These are phyloP conservation scores for Musa schizocarpa DNA, from an alignment of 176 grass and related monocot species.

Conservation along the genomic window DNA sequence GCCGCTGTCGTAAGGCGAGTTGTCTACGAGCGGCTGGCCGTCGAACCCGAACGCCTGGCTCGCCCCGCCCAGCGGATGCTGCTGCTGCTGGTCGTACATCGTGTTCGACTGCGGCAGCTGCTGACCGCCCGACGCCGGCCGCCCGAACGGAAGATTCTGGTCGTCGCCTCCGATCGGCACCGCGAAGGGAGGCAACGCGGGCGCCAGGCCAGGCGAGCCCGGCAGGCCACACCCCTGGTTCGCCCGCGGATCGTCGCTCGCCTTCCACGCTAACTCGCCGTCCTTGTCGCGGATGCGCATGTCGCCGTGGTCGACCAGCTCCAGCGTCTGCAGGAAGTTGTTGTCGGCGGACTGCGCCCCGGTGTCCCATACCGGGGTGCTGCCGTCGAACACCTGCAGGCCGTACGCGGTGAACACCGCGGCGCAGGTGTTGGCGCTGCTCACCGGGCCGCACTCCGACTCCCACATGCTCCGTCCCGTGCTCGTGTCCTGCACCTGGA, in stretches of 20 bases:
- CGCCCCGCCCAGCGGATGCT: neutral
- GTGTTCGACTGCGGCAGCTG: conserved; percentile 13
- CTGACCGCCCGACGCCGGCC: conserved; percentile 14
- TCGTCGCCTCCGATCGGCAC: conserved; percentile 35
- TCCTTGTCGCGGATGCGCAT: conserved; percentile 84
- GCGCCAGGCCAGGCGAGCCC: conserved; percentile 43
- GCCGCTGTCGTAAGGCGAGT: conserved; percentile 61
- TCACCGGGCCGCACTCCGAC: conserved; percentile 59
- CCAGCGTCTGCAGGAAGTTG: conserved; percentile 55
- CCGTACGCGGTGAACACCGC: conserved; percentile 63
- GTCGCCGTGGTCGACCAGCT: conserved; percentile 79
- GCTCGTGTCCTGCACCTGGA: conserved; percentile 33
- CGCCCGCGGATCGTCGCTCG: conserved; percentile 48
- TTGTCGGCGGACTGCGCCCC: conserved; percentile 38
- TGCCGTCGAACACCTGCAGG: conserved; percentile 76
- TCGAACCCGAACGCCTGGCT: conserved; percentile 41
- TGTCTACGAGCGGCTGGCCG: conserved; percentile 51
- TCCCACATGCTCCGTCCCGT: conserved; percentile 63
- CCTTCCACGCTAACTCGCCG: conserved; percentile 74
- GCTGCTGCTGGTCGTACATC: conserved; percentile 6
- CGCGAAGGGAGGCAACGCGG: conserved; percentile 50
- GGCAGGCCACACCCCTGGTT: conserved; percentile 56
- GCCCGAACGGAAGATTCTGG: conserved; percentile 40
- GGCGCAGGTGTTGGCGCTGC: conserved; percentile 67
- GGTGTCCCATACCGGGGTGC: conserved; percentile 53